Conservation (phyloP, 768 basidiomycete species). For the Heimioporus sp. region DNA sequence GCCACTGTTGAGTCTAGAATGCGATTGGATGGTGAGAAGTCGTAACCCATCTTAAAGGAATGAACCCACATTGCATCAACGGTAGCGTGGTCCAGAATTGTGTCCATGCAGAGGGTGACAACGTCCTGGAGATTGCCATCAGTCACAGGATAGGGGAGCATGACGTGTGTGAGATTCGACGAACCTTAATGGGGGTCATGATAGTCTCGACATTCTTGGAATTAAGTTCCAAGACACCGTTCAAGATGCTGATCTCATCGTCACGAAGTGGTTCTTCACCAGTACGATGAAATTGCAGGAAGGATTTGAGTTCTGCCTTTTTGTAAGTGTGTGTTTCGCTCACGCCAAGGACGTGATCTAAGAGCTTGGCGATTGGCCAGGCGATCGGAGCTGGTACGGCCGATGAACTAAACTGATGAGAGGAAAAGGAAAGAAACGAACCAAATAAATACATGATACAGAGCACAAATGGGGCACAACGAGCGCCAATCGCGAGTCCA, state of each 20-base stretch:
- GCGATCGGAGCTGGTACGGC: constrained; percentile 66
- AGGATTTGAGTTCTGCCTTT: constrained; percentile 76
- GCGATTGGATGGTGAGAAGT: constrained; percentile 9
- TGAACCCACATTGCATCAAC: constrained; percentile 70
- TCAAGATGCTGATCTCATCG: constrained; percentile 79
- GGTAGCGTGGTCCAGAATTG: constrained; percentile 71
- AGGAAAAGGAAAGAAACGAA: constrained; percentile 8
- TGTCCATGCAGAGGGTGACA: constrained; percentile 74
- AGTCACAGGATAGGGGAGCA: neutral
- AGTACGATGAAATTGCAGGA: constrained; percentile 75
- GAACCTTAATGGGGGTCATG: constrained; percentile 77
- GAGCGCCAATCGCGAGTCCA: constrained; percentile 78
- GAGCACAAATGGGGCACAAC: constrained; percentile 73
- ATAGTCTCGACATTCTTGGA: constrained; percentile 73
- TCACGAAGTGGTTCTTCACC: constrained; percentile 75
- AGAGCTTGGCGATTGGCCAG: constrained; percentile 64
- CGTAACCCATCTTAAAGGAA: neutral
- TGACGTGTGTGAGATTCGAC: constrained; percentile 9
- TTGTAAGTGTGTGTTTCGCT: constrained; percentile 76
- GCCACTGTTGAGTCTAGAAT: constrained; percentile 64
- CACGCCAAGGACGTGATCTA: constrained; percentile 78
- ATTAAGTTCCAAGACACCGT: constrained; percentile 76
- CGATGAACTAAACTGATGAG: neutral
- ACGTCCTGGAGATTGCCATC: constrained; percentile 51
- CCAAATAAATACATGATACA: constrained; percentile 65